Base-by-base conservation (phyloP, 805 yeast species). In the Candida schatavii region DNA sequence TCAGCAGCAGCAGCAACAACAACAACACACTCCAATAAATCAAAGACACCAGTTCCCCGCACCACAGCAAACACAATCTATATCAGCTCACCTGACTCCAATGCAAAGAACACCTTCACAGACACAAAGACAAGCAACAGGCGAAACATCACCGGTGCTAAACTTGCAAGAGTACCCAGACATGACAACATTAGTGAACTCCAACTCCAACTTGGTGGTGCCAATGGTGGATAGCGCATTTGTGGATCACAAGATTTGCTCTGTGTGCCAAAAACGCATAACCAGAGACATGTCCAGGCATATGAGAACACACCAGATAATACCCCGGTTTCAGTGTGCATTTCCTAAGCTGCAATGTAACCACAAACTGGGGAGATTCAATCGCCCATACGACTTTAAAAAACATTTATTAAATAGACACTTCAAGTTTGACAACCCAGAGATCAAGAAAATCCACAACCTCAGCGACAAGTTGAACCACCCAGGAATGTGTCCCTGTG, bases 331-430 rank as follows among this genome's bases (percentile, higher is more conserved):
- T 55, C 68, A 59, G 27, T 81, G 88, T 55, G 68, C 76, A 14
- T 81, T 71, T 50, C 85, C 85, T 6, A 64, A 72, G 37, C 62
- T 62, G n/a, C 59, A 61, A 35, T 81, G 87, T 53, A 60, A 71
- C 3, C 86, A 81, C 55, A 78, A 74, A 51, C 69, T 80, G 11
- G 81, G 85, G 22, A 76, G 68, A 51, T 81, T 81, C 63, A 81
- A 81, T 59, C 64, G 88, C 37, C 84, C 83, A 4, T 81, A 81
- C 55, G 88, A 81, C 55, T 80, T 67, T 65, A 81, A 81, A 53
- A 81, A 81, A 52, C 88, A 81, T 53, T 57, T 81, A 41, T 60
- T 81, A 31, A 82, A 80, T 53, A 65, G 74, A 40, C 88, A 81
- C 49, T 81, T 81, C 54, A 56, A 55, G 36, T 80, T 80, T 54